A percentile compares a stretch with the other conserved stretches of the same genome.
Conservation (phyloP, 306 rosid species). For the Benincasa hispida region DNA sequence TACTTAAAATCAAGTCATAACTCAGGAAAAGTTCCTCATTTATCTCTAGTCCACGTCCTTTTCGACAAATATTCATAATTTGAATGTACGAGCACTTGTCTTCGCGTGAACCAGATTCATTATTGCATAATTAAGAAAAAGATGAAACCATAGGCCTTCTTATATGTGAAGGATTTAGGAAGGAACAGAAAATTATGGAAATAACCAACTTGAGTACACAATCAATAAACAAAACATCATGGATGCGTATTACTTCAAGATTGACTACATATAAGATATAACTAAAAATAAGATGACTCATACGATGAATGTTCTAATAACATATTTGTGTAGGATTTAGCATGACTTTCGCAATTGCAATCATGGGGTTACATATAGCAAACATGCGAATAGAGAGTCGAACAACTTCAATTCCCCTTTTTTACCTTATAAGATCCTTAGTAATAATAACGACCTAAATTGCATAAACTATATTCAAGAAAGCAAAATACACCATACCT, state of each 20-base stretch:
- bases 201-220: neutral
- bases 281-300: neutral
- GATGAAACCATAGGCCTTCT: neutral
- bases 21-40: neutral
- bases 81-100: neutral
- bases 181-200: neutral
- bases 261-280: neutral
- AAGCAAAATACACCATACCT: conserved; percentile 25
- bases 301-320: neutral
- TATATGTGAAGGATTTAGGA: neutral
- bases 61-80: neutral
- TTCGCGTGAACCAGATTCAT: neutral
- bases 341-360: neutral
- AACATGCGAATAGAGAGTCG: neutral
- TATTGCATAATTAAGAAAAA: neutral
- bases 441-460: neutral
- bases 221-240: neutral
- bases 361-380: neutral
- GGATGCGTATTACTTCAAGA: neutral
- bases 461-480: neutral
- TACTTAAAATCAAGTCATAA: neutral
- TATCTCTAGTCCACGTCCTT: neutral
- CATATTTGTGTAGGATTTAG: neutral
- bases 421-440: neutral
- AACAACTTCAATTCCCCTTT: neutral